These are phyloP conservation scores for Pseudogymnoascus sp. DNA, from an alignment of 2,329 filamentous ascomycete species.

Conservation along the genomic window DNA sequence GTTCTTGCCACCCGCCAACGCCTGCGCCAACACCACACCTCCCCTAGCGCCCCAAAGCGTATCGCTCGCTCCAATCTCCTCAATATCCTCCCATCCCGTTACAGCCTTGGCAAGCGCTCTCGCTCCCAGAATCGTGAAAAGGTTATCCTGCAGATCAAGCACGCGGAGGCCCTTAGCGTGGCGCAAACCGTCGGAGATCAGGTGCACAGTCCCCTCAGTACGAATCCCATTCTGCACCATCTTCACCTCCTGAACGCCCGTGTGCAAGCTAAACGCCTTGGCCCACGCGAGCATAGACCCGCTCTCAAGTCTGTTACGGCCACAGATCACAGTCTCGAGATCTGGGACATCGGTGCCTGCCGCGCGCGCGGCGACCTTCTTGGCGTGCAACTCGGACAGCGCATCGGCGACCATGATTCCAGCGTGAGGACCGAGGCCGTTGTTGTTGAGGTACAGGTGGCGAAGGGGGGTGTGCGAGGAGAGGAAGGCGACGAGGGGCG, in stretches of 20 bases:
- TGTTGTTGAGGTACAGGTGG: constrained; percentile 96
- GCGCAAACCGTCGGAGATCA: constrained; percentile 72
- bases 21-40: constrained; percentile 63
- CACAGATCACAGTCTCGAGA: constrained; percentile 95
- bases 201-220: constrained; percentile 79
- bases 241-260: constrained; percentile 75
- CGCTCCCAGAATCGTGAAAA: constrained; percentile 78
- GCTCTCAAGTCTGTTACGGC: constrained; percentile 90
- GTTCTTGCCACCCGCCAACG: constrained; percentile 71
- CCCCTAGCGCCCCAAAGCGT: constrained; percentile 77
- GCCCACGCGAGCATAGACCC: constrained; percentile 97
- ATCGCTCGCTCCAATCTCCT: constrained; percentile 84
- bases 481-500: constrained; percentile 87
- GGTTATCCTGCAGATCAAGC: constrained; percentile 94
- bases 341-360: constrained; percentile 67
- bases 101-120: constrained; percentile 71
- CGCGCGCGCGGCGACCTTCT: constrained; percentile 73
- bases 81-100: constrained; percentile 65
- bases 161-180: constrained; percentile 64
- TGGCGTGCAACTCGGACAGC: constrained; percentile 71
- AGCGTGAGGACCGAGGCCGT: constrained; percentile 87
- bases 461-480: constrained; percentile 81
- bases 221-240: constrained; percentile 99
- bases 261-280: constrained; percentile 75
- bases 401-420: constrained; percentile 86